phyloP scores from a whole-genome alignment of 352 stramenopile genomes.

The Phytophthora rubi region DNA sequence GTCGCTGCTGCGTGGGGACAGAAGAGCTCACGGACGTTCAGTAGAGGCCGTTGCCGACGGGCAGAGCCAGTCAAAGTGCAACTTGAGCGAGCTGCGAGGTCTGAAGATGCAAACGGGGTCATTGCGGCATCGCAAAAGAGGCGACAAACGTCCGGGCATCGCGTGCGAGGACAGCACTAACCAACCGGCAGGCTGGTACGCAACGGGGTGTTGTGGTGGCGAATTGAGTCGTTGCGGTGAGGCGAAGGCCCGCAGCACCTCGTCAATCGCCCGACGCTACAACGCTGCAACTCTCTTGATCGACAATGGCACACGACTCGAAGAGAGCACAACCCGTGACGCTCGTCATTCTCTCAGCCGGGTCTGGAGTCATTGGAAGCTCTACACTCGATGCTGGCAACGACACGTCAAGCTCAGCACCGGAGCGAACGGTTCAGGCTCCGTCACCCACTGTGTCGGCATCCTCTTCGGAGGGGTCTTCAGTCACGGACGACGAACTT shows the following conservation, averaged over 20 bases:
- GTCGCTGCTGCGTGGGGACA: constrained; percentile 6
- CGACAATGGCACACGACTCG: constrained; percentile 13
- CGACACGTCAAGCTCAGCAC: constrained; percentile 6
- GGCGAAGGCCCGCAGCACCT: constrained; percentile 16
- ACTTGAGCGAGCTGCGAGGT: constrained; percentile 4
- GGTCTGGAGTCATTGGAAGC: constrained; percentile 3
- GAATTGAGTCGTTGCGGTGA: constrained; percentile 37
- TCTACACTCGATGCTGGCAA: constrained; percentile 15
- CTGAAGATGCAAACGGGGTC: constrained; percentile 12
- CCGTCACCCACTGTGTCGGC: constrained; percentile 6
- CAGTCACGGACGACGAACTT: constrained; percentile 30
- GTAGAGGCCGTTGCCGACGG: constrained; percentile 31
- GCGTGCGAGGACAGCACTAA: constrained; percentile 21
- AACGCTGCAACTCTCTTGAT: not conserved
- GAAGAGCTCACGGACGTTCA: constrained; percentile 24
- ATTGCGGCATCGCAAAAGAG: constrained; percentile 30
- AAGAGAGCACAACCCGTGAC: constrained; percentile 11
- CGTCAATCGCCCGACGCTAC: constrained; percentile 7
- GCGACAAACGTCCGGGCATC: constrained; percentile 15
- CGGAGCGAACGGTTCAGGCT: constrained; percentile 24
- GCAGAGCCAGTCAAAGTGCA: constrained; percentile 25
- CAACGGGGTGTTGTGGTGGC: constrained; percentile 17
- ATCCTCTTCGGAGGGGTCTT: constrained; percentile 20
- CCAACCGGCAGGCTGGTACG: constrained; percentile 29
- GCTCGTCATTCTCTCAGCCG: constrained; percentile 19